Base-by-base conservation (phyloP, 331 rosid species). In the Malus hybrid region DNA sequence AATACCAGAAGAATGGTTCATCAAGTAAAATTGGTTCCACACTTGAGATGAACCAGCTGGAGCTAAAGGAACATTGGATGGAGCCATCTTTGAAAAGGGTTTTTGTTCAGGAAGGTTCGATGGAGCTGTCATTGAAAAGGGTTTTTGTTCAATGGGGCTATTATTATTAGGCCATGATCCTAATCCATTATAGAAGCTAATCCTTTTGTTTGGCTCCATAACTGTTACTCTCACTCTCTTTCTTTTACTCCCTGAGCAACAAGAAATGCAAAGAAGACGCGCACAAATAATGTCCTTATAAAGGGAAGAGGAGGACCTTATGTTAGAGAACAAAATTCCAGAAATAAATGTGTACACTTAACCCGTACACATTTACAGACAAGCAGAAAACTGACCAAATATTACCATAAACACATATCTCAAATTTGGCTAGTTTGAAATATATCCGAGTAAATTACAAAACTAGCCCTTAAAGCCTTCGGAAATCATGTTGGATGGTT, bases 361-460 rank as follows among this genome's bases (percentile, higher is more conserved):
- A 63, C 56, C 42, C 52, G 52, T 24, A 18, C 15, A 15, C 75
- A 46, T 71, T 56, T 77, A 73, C 70, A 80, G 69, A 57, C 22
- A 73, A 69, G 34, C 73, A 55, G 78, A 13, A 36, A 77, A 65
- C 10, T 65, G 65, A 73, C 87, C 80, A 84, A 12, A 73, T 44
- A 73, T 73, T 28, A 50, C 73, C 69, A n/a, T 63, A 44, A 44
- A 44, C 50, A 44, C 52, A 46, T 46, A 46, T 46, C 6, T 46
- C 18, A 13, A 46, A 46, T 46, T 46, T 46, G 52, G 52, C 16
- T 0, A 46, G 52, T 46, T 46, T 13, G 52, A 46, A 46, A 46
- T 46, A 4, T 46, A 12, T 46, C 52, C 52, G 16, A 46, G 24
- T 10, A 33, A 70, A 28, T 54, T 29, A 27, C 62, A 48, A 69